Evolutionary conservation across 1,284 basidiomycete species (phyloP), one percentile per base, ranked within the genome.

Genomic region (Boletus mariae): DNA sequence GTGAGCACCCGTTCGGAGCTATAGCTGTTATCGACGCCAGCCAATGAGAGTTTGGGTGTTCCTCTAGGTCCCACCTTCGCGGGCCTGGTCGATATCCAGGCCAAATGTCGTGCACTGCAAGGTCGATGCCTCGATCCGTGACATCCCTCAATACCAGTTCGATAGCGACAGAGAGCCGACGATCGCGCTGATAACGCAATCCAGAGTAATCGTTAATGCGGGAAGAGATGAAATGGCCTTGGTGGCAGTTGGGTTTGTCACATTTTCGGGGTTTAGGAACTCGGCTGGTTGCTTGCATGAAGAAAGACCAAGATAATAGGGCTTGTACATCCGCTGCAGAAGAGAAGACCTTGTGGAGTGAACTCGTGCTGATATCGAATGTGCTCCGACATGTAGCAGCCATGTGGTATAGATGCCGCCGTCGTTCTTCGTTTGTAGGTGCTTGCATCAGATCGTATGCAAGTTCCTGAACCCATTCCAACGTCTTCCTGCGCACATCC

Each of bases 371-470:
- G 11, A 74, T 69, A 56, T 73, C 71, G 45, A 67, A 79, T 3
- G 75, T 77, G 1, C 64, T 62, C 12, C 71, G 64, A 54, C 77
- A 79, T 6, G 66, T 69, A 4, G 64, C 63, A 1, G 72, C 74
- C 50, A 71, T 66, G 38, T 70, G 62, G 44, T 62, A 67, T 25
- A 73, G 45, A 2, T 62, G 63, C 8, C 37, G 38, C 34, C 61
- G 66, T 17, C 68, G 49, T 12, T 66, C 61, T 6, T 48, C 20
- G 6, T 69, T 65, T 9, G 57, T 60, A 3, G 49, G 31, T 5
- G 53, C 50, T 1, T 52, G 31, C 20, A 62, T 58, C 2, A 72
- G 52, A 42, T 66, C 66, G 7, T 51, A 28, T 5, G 55, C 48
- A 2, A 76, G 55, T 26, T 73, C 57, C 9, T 54, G 23, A 12